Conservation (phyloP, 306 rosid genomes). For the barrel medic (Medicago truncatula) region DNA sequence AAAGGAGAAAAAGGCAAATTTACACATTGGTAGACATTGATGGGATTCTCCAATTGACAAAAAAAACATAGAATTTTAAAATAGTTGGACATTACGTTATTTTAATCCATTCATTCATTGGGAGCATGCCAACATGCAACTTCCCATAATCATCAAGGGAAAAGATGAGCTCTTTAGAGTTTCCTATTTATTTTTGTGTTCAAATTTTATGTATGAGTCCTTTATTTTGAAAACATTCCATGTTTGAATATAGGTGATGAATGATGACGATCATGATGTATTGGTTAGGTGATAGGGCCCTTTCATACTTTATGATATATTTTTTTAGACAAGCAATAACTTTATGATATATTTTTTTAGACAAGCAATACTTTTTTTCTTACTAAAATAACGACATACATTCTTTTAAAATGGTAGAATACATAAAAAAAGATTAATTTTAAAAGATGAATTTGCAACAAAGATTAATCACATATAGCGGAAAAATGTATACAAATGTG, state of each 20-base stretch:
- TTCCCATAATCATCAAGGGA: not conserved
- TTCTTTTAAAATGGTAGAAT: too few species aligned
- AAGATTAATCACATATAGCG: too few species aligned
- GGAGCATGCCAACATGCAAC: not conserved
- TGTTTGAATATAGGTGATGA: not conserved
- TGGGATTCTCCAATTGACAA: not conserved
- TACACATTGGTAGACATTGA: not conserved
- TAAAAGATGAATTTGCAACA: too few species aligned
- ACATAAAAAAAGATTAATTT: too few species aligned
- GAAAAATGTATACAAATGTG: too few species aligned
- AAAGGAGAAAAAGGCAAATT: not conserved
- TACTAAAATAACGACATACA: too few species aligned
- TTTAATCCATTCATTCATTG: constrained; percentile 3
- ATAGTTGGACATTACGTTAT: constrained; percentile 12
- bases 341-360: too few species aligned
- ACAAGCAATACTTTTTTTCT: too few species aligned
- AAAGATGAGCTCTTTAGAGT: not conserved
- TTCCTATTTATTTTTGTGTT: not conserved
- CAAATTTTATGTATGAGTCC: not conserved
- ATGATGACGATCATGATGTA: not conserved
- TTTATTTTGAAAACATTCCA: not conserved
- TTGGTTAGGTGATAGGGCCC: not conserved
- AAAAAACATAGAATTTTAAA: not conserved
- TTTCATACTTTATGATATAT: not conserved
- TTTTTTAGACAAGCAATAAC: too few species aligned